phyloP scores from a whole-genome alignment of 2,329 filamentous ascomycete genomes.

The Pseudogymnoascus sp. region DNA sequence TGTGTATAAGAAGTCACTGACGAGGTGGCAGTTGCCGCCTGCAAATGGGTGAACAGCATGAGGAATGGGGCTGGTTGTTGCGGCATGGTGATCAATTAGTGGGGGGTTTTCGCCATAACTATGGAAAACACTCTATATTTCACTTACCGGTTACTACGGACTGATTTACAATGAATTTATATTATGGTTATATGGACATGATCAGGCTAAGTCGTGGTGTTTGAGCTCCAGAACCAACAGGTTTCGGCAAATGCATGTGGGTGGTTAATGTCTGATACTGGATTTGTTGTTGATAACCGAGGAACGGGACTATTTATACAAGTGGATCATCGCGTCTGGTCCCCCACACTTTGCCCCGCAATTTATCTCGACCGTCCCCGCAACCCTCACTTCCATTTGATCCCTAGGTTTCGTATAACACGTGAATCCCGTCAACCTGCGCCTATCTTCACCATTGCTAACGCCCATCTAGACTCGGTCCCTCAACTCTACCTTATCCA shows the following conservation, averaged over 20 bases:
- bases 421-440: not conserved
- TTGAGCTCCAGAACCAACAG: not conserved
- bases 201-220: not conserved
- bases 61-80: not conserved
- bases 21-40: slow-evolving; percentile 28
- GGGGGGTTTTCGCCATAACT: not conserved
- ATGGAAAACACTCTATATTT: not conserved
- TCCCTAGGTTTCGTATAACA: not conserved
- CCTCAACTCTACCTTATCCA: not conserved
- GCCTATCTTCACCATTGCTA: not conserved
- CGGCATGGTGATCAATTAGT: not conserved
- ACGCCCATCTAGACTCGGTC: not conserved
- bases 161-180: not conserved
- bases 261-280: no score
- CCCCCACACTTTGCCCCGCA: not conserved
- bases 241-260: not conserved
- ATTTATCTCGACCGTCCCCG: not conserved
- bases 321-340: not conserved
- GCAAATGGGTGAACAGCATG: not conserved
- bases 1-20: slow-evolving; percentile 29
- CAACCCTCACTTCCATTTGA: not conserved
- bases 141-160: not conserved
- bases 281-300: not conserved
- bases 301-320: not conserved
- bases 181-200: not conserved